Evolutionary conservation across 768 basidiomycete genomes (phyloP), one percentile per base, ranked within the genome.

Genomic region (Harrya chromipes): DNA sequence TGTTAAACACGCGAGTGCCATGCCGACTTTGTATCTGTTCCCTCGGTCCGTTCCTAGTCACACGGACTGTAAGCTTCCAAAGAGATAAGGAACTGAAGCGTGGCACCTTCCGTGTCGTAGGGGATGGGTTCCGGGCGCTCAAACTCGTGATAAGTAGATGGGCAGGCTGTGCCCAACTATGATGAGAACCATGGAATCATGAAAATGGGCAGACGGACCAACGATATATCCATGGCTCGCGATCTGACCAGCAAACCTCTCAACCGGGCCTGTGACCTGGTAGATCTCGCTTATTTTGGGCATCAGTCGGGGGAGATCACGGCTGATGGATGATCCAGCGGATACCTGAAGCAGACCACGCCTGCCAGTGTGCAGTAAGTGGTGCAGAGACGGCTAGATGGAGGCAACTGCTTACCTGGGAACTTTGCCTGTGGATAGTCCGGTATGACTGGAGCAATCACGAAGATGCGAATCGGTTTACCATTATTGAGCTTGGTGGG

Each of bases 191-290:
- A 20, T 33, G 27, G 27, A 29, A 23, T 26, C 20, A 37, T 31
- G 43, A 42, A 23, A 24, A 31, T 31, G 26, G 24, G 33, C 31
- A 13, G 19, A 65, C 84, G 24, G 46, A 87, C 90, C 90, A 11
- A 90, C 88, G 40, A 92, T 79, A 56, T 80, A 90, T 55, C 90
- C 90, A 26, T 91, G 85, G 53, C 86, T 90, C 9, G 90, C 91
- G 57, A 94, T 91, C 70, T 89, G 87, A 13, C 87, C 84, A 0
- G 87, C 88, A 62, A 90, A 92, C 43, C 94, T 82, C 65, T 94
- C 93, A n/a, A 95, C 94, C 31, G 94, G 94, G 0, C 92, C 92
- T n/a, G 91, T 94, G 2, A 94, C 92, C 66, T 91, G 90, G 65
- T 97, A 97, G 47, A 97, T 97, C 72, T 95, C 94, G 60, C 91